Evolutionary conservation across 1,284 basidiomycete species (phyloP).

Genomic region (Cryptococcus wingfieldii): DNA sequence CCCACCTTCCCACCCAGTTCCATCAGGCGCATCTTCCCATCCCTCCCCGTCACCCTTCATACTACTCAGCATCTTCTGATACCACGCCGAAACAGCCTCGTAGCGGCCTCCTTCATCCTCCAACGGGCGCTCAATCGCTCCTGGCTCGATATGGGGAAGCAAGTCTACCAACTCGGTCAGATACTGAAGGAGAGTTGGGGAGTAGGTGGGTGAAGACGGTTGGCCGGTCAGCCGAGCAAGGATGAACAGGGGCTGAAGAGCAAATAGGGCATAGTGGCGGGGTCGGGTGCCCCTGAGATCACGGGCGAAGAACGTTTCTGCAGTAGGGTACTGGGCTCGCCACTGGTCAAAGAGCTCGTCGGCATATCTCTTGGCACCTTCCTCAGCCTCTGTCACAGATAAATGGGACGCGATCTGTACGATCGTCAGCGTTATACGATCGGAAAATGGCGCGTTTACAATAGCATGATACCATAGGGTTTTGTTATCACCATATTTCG

Average conservation of each 20-base stretch:
- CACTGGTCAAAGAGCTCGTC: not conserved
- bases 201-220: not conserved
- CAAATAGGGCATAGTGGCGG: conserved; percentile 30
- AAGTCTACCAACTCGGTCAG: not conserved
- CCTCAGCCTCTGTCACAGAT: not conserved
- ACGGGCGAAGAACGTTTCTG: not conserved
- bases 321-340: not conserved
- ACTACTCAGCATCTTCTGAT: not conserved
- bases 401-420: conserved; percentile 17
- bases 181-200: not conserved
- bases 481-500: conserved; percentile 8
- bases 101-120: not conserved
- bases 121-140: not conserved
- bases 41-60: not conserved
- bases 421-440: not conserved
- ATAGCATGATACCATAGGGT: conserved; percentile 33
- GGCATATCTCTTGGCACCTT: not conserved
- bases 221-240: conserved; percentile 11
- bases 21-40: not conserved
- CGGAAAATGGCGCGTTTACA: conserved; percentile 7
- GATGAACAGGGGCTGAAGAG: conserved; percentile 28
- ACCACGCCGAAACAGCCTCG: not conserved
- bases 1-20: not conserved
- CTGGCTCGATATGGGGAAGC: not conserved
- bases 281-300: conserved; percentile 15